Conservation (phyloP, 1,139 yeast genomes). For the Candida glucosophila region DNA sequence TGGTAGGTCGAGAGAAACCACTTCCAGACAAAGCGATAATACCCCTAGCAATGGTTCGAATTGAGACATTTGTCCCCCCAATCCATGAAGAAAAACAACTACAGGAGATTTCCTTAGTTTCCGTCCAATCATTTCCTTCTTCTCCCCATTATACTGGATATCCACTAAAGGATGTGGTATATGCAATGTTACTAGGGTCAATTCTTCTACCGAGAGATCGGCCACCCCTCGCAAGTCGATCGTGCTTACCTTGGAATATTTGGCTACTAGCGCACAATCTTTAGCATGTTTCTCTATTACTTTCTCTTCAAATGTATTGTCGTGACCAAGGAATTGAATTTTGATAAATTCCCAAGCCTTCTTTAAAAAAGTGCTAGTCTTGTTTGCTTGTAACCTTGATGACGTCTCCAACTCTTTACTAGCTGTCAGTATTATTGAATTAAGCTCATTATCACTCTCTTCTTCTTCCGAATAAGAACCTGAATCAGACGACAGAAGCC, state of each 20-base stretch:
- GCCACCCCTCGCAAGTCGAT: conserved; percentile 20
- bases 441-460: no score
- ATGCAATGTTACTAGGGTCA: conserved; percentile 35
- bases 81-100: conserved; percentile 58
- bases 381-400: no score
- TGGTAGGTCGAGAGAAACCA: conserved; percentile 60
- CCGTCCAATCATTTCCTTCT: conserved; percentile 12
- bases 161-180: conserved; percentile 47
- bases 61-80: conserved; percentile 73
- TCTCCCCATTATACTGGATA: conserved; percentile 34
- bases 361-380: conserved; percentile 14
- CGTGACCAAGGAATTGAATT: conserved; percentile 14
- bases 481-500: no score
- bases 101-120: conserved; percentile 46
- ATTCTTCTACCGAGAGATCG: conserved; percentile 20
- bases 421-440: no score
- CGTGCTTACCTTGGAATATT: conserved; percentile 31
- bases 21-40: conserved; percentile 58
- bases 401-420: background rate
- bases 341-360: conserved; percentile 20
- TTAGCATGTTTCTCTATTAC: conserved; percentile 39
- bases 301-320: conserved; percentile 30
- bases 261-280: conserved; percentile 47
- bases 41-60: conserved; percentile 60
- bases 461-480: no score